Conservation (phyloP, 2,329 filamentous ascomycete species). For the Diaporthe citrichinensis region DNA sequence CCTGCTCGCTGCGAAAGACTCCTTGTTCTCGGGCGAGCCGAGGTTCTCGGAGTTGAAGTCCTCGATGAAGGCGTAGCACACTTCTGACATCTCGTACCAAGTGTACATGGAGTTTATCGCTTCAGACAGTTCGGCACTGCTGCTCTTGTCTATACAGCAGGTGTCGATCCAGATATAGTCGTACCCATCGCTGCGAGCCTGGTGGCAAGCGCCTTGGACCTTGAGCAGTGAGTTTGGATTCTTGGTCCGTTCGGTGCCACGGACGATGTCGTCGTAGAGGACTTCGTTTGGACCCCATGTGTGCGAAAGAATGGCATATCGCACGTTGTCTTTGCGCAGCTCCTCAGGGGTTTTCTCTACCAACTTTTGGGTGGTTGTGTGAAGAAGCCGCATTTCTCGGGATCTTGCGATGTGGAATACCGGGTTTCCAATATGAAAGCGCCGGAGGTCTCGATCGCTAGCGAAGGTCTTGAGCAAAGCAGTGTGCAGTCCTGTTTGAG, state of each 20-base stretch:
- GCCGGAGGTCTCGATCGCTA: not conserved
- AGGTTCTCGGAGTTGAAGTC: conserved; percentile 30
- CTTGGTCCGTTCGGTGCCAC: conserved; percentile 15
- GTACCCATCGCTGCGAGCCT: conserved; percentile 6
- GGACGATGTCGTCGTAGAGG: not conserved
- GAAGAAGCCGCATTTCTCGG: conserved; percentile 23
- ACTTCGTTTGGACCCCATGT: conserved; percentile 19
- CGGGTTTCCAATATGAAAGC: not conserved
- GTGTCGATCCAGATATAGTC: conserved; percentile 37
- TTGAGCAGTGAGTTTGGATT: conserved; percentile 5
- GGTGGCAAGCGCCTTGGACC: conserved; percentile 19
- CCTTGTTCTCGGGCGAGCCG: conserved; percentile 19
- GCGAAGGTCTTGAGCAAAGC: not conserved
- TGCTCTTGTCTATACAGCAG: conserved; percentile 36
- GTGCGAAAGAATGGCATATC: conserved; percentile 24
- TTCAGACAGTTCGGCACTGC: conserved; percentile 2
- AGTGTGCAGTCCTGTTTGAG: not conserved
- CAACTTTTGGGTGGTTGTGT: conserved; percentile 23
- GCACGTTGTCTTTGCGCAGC: conserved; percentile 10
- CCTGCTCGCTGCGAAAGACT: not conserved
- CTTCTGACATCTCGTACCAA: conserved; percentile 22
- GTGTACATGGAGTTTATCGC: conserved; percentile 31
- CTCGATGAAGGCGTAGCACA: conserved; percentile 27
- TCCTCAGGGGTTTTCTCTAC: conserved; percentile 26
- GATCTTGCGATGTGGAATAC: not conserved